A percentile compares a stretch with the other conserved stretches of the same genome.
Conservation (phyloP, 441 rosid genomes). For the Lepidium campestre region DNA sequence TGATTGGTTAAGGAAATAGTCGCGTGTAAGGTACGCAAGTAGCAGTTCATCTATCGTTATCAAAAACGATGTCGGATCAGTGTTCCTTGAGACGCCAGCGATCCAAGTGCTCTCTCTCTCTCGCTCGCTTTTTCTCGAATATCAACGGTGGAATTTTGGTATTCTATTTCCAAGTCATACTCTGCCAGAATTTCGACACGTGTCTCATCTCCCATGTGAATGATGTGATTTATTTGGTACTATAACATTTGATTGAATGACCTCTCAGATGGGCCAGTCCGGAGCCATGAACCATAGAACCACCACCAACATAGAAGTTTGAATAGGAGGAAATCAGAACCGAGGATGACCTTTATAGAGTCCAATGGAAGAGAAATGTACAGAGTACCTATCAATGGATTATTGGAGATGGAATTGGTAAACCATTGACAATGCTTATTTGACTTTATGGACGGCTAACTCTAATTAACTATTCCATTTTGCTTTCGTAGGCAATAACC, state of each 20-base stretch:
- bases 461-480: not conserved
- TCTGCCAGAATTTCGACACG: slow-evolving; percentile 12
- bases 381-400: not conserved
- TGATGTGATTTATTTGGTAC: not conserved
- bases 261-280: not conserved
- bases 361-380: not conserved
- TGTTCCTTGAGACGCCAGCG: slow-evolving; percentile 21
- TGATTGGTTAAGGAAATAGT: not conserved
- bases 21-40: slow-evolving; percentile 28
- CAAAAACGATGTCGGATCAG: slow-evolving; percentile 12
- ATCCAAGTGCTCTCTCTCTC: not conserved
- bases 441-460: not conserved
- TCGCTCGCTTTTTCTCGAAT: not conserved
- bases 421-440: not conserved
- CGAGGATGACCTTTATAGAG: not conserved
- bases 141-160: not conserved
- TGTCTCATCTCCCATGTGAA: slow-evolving; percentile 1
- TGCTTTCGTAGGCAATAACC: not conserved
- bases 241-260: not conserved
- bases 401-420: not conserved
- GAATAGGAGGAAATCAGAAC: not conserved
- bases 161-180: not conserved
- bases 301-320: not conserved
- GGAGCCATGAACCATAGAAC: not conserved
- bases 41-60: slow-evolving; percentile 4